Conservation (phyloP, 2,329 filamentous ascomycete genomes). For the Botryotinia calthae region DNA sequence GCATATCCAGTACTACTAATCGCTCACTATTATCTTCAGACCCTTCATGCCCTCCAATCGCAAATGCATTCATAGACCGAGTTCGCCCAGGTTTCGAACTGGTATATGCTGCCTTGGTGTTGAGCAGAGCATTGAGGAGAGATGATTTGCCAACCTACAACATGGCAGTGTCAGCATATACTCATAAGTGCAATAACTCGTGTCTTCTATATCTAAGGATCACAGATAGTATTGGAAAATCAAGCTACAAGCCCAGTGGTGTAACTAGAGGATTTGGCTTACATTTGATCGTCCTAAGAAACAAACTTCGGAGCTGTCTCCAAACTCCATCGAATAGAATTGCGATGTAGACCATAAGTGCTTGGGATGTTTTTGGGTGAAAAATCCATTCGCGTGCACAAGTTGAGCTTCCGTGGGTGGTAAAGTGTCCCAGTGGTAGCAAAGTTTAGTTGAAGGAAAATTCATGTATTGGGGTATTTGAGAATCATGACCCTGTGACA, state of each 20-base stretch:
- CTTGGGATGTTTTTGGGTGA: conserved; percentile 47
- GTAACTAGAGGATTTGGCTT: not conserved
- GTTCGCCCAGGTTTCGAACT: conserved; percentile 61
- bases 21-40: conserved; percentile 32
- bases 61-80: conserved; percentile 64
- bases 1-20: conserved; percentile 66
- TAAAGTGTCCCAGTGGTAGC: conserved; percentile 51
- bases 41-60: conserved; percentile 46
- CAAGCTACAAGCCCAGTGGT: not conserved
- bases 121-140: conserved; percentile 62
- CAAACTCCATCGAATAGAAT: conserved; percentile 58
- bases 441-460: conserved; percentile 31
- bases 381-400: conserved; percentile 46
- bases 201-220: not conserved
- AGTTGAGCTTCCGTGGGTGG: conserved; percentile 46
- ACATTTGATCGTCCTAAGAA: conserved; percentile 68
- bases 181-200: not conserved
- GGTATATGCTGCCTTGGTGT: conserved; percentile 51
- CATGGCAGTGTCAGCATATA: not conserved
- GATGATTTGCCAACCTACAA: conserved; percentile 59
- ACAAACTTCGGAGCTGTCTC: conserved; percentile 41
- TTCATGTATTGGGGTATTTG: conserved; percentile 14
- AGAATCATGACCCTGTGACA: conserved; percentile 6
- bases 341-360: conserved; percentile 59
- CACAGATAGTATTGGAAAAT: not conserved